Percentiles rank a stretch among this genome's conserved stretches.
These are phyloP conservation scores for Halophytophthora polymorphica DNA, from an alignment of 352 stramenopile genomes.

Conservation along the genomic window DNA sequence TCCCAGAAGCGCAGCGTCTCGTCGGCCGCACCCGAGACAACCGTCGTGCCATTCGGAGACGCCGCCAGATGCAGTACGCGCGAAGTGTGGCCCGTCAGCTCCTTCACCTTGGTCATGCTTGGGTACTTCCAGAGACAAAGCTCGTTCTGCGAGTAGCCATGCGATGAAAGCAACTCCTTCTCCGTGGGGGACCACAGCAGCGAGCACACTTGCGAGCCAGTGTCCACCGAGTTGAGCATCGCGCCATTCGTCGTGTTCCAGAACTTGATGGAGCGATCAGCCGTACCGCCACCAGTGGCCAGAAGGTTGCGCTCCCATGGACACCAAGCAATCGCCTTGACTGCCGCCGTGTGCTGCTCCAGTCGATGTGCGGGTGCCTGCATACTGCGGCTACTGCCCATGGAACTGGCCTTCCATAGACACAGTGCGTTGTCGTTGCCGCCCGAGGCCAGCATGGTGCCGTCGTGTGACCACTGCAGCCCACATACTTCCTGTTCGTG, in stretches of 20 bases:
- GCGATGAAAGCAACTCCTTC: conserved; percentile 95
- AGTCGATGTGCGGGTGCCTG: conserved; percentile 77
- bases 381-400: conserved; percentile 52
- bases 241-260: conserved; percentile 97
- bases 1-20: conserved; percentile 99
- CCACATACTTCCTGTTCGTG: conserved; percentile 98
- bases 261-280: conserved; percentile 99
- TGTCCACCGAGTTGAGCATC: conserved; percentile 96
- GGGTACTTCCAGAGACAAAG: conserved; percentile 99
- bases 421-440: conserved; percentile 98
- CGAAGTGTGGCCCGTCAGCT: conserved; percentile 96
- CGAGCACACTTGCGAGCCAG: conserved; percentile 96
- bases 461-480: conserved; percentile 96
- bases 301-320: conserved; percentile 97
- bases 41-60: conserved; percentile 96
- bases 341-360: conserved; percentile 96
- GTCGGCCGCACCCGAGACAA: conserved; percentile 96
- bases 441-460: conserved; percentile 93
- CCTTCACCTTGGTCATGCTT: conserved; percentile 96
- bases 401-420: conserved; percentile 94
- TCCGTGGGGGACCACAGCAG: conserved; percentile 93
- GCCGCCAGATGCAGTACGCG: conserved; percentile 95
- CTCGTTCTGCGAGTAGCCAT: conserved; percentile 98
- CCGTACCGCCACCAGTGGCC: conserved; percentile 96
- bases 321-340: conserved; percentile 99